phyloP scores from a whole-genome alignment of 768 basidiomycete species.

The Mycena belliarum region DNA sequence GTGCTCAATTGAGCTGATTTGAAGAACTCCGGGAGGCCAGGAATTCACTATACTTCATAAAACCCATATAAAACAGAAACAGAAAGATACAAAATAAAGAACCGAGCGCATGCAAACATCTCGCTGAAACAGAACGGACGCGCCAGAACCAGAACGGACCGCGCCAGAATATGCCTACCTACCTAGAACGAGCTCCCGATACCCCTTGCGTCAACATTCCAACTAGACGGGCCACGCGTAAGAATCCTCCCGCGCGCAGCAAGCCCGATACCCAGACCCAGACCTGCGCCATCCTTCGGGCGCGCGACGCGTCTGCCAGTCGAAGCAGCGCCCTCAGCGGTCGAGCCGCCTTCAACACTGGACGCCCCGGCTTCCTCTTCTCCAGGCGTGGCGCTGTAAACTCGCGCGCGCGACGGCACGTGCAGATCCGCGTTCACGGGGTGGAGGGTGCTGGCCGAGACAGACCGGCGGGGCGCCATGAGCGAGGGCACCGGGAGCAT shows the following conservation, averaged over 20 bases:
- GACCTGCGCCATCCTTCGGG: not conserved
- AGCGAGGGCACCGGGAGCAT: constrained; percentile 14
- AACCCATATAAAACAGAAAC: not conserved
- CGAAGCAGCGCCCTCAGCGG: not conserved
- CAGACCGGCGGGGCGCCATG: constrained; percentile 18
- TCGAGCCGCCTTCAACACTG: too few species aligned
- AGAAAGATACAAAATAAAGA: not conserved
- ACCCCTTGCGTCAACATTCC: not conserved
- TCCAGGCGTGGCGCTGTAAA: constrained; percentile 1
- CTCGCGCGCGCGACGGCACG: constrained; percentile 14
- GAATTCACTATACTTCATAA: not conserved
- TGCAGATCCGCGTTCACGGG: constrained; percentile 1
- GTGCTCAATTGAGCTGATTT: too few species aligned
- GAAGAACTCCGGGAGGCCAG: too few species aligned
- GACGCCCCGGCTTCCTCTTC: not conserved
- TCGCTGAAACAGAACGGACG: too few species aligned
- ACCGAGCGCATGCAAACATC: not conserved
- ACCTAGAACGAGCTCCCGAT: constrained; percentile 9
- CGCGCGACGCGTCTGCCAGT: constrained; percentile 8
- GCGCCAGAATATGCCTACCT: too few species aligned
- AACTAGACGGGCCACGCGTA: constrained; percentile 8
- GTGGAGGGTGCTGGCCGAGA: constrained; percentile 19
- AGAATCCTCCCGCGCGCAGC: constrained; percentile 20
- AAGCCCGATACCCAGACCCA: constrained; percentile 9
- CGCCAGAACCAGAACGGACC: too few species aligned